Evolutionary conservation across 768 basidiomycete species (phyloP), one percentile per base, ranked within the genome.

Genomic region (Termitomyces sp.): DNA sequence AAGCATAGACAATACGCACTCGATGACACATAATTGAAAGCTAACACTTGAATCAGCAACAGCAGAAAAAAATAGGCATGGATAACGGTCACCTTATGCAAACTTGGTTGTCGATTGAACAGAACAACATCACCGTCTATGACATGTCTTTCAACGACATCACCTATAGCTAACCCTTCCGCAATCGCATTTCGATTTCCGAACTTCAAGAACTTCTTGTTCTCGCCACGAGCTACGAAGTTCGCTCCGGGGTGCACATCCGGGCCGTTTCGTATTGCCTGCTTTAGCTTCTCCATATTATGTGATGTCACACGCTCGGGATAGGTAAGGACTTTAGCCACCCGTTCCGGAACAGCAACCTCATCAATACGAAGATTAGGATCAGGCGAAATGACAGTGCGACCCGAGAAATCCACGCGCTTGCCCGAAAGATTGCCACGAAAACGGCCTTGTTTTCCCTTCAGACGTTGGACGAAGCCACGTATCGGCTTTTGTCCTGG

Each of bases 21-120:
- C 95, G 81, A 75, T 99, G 97, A 69, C 95, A 97, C 94, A 99
- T 98, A 70, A 99, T 98, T 5, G 97, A 98, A 18, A 99, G 80
- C 89, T 93, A 59, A n/a, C 36, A 59, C 62, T 33, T 59, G 51
- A 44, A 47, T 47, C 61, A 44, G 58, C 51, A 44, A 3, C 20
- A 27, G 46, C 5, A 22, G 60, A 58, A 22, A 24, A 16, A 43
- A 33, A 0, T 3, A 18, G 13, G 9, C 5, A 2, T 9, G 4
- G 2, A 58, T 73, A 33, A 26, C 9, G 16, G 16, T 49, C 32
- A 91, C 91, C 75, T 95, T 98, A 73, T 99, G 97, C 70, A 99
- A 78, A 85, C 93, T 95, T 5, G 97, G 97, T 68, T 99, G 97
- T 57, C 97, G 94, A 74, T 99, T 99, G 78, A 99, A 99, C 39